A percentile compares a stretch with the other conserved stretches of the same genome.
These are phyloP conservation scores for Cardiosporidium cionae DNA, from an alignment of 169 alveolate species.

Conservation along the genomic window DNA sequence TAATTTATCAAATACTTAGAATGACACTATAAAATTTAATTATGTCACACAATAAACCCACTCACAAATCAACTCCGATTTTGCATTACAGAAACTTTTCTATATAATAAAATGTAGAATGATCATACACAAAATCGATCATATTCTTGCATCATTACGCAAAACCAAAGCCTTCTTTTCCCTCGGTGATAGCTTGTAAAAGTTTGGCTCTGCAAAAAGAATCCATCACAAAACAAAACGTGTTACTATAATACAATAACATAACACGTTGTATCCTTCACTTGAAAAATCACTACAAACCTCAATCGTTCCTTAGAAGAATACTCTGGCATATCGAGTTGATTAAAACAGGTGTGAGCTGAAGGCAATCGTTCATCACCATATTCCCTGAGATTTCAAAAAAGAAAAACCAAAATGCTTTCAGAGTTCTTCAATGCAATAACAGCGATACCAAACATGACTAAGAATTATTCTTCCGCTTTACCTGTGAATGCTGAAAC, in stretches of 20 bases:
- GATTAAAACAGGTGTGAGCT: slow-evolving; percentile 97
- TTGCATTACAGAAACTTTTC: too few relatives aligned
- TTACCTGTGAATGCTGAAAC: slow-evolving; percentile 78
- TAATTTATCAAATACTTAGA: too few relatives aligned
- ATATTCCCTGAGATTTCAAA: slow-evolving; percentile 52
- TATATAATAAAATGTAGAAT: too few relatives aligned
- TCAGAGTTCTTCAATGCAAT: not conserved
- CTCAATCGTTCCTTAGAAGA: slow-evolving; percentile 81
- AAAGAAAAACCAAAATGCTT: not conserved
- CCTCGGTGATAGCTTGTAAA: slow-evolving; percentile 28
- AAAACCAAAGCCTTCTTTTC: slow-evolving; percentile 43
- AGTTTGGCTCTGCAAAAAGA: slow-evolving; percentile 22
- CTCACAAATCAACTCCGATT: too few relatives aligned
- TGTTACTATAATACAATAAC: not conserved
- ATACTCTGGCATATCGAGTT: slow-evolving; percentile 95
- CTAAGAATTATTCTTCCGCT: too few relatives aligned
- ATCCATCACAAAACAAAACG: not conserved
- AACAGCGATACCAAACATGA: too few relatives aligned
- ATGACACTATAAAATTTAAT: too few relatives aligned
- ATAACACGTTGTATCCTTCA: slow-evolving; percentile 41
- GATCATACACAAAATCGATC: too few relatives aligned
- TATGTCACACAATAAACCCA: too few relatives aligned
- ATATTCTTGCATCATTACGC: too few relatives aligned
- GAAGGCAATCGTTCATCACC: slow-evolving; percentile 89
- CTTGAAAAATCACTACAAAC: too few relatives aligned